phyloP scores from a whole-genome alignment of 805 yeast genomes.

The Monosporozyma solicola region DNA sequence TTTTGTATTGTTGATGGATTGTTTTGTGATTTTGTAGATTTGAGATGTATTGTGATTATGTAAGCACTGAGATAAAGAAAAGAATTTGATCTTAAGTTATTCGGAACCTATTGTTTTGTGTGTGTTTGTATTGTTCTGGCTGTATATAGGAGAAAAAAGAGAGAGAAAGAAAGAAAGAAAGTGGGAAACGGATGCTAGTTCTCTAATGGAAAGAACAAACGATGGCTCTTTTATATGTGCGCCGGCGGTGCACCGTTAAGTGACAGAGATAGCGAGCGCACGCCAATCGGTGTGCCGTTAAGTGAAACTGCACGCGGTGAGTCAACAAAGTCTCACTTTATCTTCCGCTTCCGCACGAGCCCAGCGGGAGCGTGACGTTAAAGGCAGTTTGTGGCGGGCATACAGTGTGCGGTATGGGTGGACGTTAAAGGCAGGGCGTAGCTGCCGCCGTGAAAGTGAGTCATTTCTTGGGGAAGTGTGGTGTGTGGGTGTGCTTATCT shows the following conservation, averaged over 20 bases:
- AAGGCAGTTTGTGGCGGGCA: neutral
- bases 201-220: constrained; percentile 4
- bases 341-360: neutral
- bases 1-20: constrained; percentile 2
- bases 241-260: constrained; percentile 5
- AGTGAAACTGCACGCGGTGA: constrained; percentile 5
- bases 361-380: neutral
- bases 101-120: neutral
- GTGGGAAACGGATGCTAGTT: neutral
- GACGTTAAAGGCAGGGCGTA: no score
- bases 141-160: no score
- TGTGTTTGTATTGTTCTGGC: no score
- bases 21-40: no score
- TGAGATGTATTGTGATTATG: neutral
- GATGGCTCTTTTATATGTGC: neutral
- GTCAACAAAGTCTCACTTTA: neutral
- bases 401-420: neutral
- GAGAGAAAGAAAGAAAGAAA: neutral
- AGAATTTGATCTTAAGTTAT: neutral
- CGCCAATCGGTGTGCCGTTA: constrained; percentile 2
- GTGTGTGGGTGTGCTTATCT: neutral
- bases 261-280: constrained; percentile 13
- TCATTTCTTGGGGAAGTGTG: neutral
- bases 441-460: neutral
- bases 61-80: neutral